phyloP scores from a whole-genome alignment of 2,329 filamentous ascomycete species.

The Peltaster fructicola region DNA sequence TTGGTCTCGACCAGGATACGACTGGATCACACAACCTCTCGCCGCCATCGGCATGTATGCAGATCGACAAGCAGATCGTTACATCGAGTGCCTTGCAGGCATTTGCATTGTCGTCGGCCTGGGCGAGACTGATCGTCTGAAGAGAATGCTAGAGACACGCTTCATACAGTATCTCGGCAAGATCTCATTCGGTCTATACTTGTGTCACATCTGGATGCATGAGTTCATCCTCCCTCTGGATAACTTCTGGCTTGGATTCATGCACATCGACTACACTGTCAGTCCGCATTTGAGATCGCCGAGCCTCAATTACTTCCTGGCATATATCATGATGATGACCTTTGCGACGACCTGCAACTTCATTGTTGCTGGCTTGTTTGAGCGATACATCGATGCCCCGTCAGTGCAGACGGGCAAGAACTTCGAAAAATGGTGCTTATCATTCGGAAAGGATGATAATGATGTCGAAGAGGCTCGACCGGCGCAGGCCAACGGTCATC shows the following conservation, averaged over 20 bases:
- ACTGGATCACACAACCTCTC: constrained; percentile 4
- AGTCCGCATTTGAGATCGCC: neutral
- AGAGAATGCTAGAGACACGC: constrained; percentile 38
- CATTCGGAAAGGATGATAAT: constrained; percentile 3
- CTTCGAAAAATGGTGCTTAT: constrained; percentile 6
- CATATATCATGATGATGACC: constrained; percentile 5
- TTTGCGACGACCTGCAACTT: constrained; percentile 5
- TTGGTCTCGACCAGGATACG: constrained; percentile 33
- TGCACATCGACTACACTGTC: neutral
- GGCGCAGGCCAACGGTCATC: no score
- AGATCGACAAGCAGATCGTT: constrained; percentile 24
- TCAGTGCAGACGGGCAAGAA: constrained; percentile 4
- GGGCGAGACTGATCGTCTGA: constrained; percentile 35
- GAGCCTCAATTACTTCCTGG: constrained; percentile 2
- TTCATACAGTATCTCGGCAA: constrained; percentile 45
- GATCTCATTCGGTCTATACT: constrained; percentile 45
- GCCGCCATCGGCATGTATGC: constrained; percentile 38
- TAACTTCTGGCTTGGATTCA: neutral
- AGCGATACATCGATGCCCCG: constrained; percentile 6
- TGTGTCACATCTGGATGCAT: constrained; percentile 30
- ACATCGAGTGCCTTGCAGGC: constrained; percentile 5
- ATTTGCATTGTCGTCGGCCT: constrained; percentile 4
- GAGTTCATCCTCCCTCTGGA: constrained; percentile 1
- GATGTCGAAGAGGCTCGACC: no score
- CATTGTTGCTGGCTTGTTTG: constrained; percentile 5